Conservation (phyloP, 345 rosid species). For the Citrus maxima region DNA sequence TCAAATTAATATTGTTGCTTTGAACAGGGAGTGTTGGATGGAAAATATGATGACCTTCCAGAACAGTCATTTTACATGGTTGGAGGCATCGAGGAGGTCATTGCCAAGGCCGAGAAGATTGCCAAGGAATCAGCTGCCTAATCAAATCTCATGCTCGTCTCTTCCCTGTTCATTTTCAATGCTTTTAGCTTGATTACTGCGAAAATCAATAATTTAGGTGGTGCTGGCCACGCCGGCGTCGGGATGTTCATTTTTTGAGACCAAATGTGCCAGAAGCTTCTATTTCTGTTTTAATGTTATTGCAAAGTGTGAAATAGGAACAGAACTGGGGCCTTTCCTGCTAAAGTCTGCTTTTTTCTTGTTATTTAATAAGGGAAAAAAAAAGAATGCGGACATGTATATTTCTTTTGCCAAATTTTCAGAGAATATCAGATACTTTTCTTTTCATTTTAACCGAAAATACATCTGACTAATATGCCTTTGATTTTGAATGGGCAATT, state of each 20-base stretch:
- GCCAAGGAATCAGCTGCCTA: conserved; percentile 62
- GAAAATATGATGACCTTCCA: conserved; percentile 76
- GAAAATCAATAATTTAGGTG: conserved; percentile 26
- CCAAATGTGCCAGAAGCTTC: conserved; percentile 13
- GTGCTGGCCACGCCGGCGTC: conserved; percentile 33
- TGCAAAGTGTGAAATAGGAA: conserved; percentile 23
- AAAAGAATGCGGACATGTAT: conserved; percentile 14
- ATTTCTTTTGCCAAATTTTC: conserved; percentile 16
- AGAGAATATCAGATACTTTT: neutral
- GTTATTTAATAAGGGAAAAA: conserved; percentile 19
- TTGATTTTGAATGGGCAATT: neutral
- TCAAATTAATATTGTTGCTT: neutral
- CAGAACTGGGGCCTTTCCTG: conserved; percentile 14
- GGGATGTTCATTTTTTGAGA: conserved; percentile 28
- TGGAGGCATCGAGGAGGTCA: conserved; percentile 81
- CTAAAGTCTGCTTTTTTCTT: conserved; percentile 7
- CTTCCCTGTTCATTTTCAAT: conserved; percentile 11
- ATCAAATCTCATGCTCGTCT: neutral
- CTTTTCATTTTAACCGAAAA: neutral
- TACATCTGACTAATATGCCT: neutral
- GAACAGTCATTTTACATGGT: conserved; percentile 89
- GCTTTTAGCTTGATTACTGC: conserved; percentile 16
- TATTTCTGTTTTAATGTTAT: conserved; percentile 19
- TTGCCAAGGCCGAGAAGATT: conserved; percentile 85
- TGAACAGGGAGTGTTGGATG: conserved; percentile 78